These are phyloP conservation scores for Fusarium burgessii DNA, from an alignment of 2,329 filamentous ascomycete species.

Conservation along the genomic window DNA sequence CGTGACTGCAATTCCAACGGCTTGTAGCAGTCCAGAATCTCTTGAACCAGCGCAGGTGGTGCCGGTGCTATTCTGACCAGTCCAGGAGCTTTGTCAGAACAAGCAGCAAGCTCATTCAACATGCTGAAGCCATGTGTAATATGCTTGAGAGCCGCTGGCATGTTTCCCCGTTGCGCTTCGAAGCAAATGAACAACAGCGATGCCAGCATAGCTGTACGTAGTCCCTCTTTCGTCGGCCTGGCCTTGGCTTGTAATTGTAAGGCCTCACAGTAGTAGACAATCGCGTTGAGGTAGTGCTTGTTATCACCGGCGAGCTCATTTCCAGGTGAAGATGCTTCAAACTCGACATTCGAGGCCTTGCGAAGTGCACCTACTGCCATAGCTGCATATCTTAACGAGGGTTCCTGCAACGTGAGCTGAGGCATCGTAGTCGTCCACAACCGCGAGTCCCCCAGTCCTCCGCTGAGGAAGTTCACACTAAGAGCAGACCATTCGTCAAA, in stretches of 20 bases:
- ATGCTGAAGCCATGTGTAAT: constrained; percentile 56
- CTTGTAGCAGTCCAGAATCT: constrained; percentile 56
- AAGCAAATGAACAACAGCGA: constrained; percentile 58
- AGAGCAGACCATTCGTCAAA: constrained; percentile 55
- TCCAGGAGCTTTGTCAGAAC: constrained; percentile 51
- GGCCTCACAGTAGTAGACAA: constrained; percentile 57
- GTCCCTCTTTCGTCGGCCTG: constrained; percentile 51
- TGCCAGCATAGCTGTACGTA: constrained; percentile 55
- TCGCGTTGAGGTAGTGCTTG: constrained; percentile 55
- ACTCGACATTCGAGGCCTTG: constrained; percentile 48
- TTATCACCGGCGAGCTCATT: constrained; percentile 46
- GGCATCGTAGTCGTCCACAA: constrained; percentile 57
- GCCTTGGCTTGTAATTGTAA: constrained; percentile 55
- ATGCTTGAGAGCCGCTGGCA: constrained; percentile 56
- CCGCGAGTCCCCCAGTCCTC: constrained; percentile 49
- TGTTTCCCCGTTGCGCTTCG: constrained; percentile 55
- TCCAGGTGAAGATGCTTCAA: constrained; percentile 28
- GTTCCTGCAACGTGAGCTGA: constrained; percentile 54
- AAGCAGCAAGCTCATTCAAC: constrained; percentile 54
- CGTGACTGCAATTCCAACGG: constrained; percentile 55
- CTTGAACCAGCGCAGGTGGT: constrained; percentile 53
- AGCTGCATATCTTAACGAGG: constrained; percentile 54
- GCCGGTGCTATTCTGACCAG: constrained; percentile 55
- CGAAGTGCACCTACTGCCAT: constrained; percentile 57
- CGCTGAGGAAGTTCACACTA: constrained; percentile 53